Conservation (phyloP, 106 monocot species). For the Gastrodia elata region DNA sequence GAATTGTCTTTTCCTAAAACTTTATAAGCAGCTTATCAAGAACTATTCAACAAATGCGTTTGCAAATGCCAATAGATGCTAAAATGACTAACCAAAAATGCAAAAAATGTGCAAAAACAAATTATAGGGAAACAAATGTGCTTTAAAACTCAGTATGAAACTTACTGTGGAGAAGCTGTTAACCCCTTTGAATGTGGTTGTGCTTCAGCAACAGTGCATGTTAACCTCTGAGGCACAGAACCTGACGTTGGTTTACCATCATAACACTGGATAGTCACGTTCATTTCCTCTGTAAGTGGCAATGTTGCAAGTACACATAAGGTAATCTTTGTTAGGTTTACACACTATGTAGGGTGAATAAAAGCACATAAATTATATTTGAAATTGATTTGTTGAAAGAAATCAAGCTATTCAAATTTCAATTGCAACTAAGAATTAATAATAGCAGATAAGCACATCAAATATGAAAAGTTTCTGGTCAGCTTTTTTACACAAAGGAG, state of each 20-base stretch:
- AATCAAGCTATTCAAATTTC: no score
- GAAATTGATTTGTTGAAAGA: no score
- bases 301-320: background rate
- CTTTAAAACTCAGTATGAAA: slow-evolving; percentile 10
- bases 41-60: background rate
- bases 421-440: no score
- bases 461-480: no score
- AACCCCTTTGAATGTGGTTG: slow-evolving; percentile 71
- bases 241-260: slow-evolving; percentile 91
- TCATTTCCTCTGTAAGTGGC: slow-evolving; percentile 55
- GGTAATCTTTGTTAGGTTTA: background rate
- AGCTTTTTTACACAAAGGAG: no score
- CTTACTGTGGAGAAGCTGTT: slow-evolving; percentile 81
- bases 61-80: background rate
- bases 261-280: slow-evolving; percentile 59
- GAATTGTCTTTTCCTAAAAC: background rate
- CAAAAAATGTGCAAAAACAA: background rate
- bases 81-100: slow-evolving; percentile 2
- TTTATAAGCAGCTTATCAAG: background rate
- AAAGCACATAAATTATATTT: background rate
- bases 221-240: slow-evolving; percentile 72
- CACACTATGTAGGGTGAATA: background rate
- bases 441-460: no score
- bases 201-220: slow-evolving; percentile 87
- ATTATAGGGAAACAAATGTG: background rate